Evolutionary conservation across 2,329 filamentous ascomycete genomes (phyloP).

Genomic region (Tetracladium maxilliforme): DNA sequence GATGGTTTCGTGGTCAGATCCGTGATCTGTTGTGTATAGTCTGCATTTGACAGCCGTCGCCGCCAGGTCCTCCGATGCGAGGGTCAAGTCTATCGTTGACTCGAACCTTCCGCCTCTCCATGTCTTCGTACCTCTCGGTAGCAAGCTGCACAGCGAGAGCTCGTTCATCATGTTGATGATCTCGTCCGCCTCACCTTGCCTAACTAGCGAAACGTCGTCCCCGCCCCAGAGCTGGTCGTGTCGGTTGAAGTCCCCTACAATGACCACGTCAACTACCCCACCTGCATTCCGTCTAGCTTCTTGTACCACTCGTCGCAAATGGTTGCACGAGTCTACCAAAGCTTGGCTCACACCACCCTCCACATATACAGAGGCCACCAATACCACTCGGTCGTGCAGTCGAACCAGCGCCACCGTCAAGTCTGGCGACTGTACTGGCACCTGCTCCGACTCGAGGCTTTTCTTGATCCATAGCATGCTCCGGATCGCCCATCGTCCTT

Average conservation of each 20-base stretch:
- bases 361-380: conserved; percentile 13
- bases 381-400: conserved; percentile 8
- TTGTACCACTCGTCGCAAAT: conserved; percentile 8
- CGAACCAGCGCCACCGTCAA: conserved; percentile 9
- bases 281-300: conserved; percentile 7
- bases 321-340: conserved; percentile 5
- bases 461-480: conserved; percentile 13
- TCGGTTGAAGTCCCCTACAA: conserved; percentile 12
- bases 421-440: conserved; percentile 10
- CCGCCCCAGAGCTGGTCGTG: conserved; percentile 13
- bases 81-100: conserved; percentile 12
- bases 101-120: conserved; percentile 10
- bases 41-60: conserved; percentile 6
- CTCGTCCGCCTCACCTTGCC: conserved; percentile 18
- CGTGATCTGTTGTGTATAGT: conserved; percentile 8
- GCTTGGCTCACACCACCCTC: conserved; percentile 6
- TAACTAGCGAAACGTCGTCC: conserved; percentile 13
- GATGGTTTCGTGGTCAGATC: conserved; percentile 16
- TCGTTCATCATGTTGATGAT: conserved; percentile 20
- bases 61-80: conserved; percentile 9
- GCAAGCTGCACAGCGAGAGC: conserved; percentile 15
- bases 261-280: conserved; percentile 9
- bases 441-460: conserved; percentile 9
- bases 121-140: conserved; percentile 18
- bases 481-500: conserved; percentile 10